A percentile compares a stretch with the other conserved stretches of the same genome.
phyloP scores from a whole-genome alignment of 768 basidiomycete species.

The Leccinellum albellum region DNA sequence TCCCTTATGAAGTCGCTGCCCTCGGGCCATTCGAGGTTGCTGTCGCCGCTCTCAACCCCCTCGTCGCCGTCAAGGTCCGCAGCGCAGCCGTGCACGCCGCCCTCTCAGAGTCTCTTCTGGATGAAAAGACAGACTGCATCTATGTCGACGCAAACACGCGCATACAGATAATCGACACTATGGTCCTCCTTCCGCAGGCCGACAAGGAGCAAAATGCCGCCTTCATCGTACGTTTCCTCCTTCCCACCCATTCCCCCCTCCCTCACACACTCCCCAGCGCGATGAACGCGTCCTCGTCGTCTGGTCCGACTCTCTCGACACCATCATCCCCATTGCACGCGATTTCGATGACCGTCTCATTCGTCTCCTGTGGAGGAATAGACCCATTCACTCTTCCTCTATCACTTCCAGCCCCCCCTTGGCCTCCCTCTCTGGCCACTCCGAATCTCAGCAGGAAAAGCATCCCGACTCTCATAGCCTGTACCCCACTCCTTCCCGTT shows the following conservation, averaged over 20 bases:
- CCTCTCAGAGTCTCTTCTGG: constrained; percentile 35
- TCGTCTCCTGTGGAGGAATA: constrained; percentile 49
- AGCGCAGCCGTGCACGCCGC: constrained; percentile 51
- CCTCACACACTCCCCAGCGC: constrained; percentile 40
- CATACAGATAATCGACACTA: constrained; percentile 80
- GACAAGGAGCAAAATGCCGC: constrained; percentile 43
- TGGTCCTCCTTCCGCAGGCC: constrained; percentile 63
- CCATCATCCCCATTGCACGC: constrained; percentile 52
- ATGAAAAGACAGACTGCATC: constrained; percentile 35
- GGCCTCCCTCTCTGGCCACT: constrained; percentile 38
- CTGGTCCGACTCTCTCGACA: constrained; percentile 79
- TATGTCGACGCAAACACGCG: constrained; percentile 56
- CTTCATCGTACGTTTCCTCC: constrained; percentile 59
- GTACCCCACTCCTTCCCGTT: constrained; percentile 26
- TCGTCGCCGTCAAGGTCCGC: constrained; percentile 52
- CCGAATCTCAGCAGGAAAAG: constrained; percentile 20
- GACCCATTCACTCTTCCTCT: constrained; percentile 23
- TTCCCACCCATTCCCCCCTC: not conserved
- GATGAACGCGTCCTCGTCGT: constrained; percentile 82
- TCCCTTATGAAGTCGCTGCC: constrained; percentile 50
- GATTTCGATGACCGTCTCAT: constrained; percentile 60
- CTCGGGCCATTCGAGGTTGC: constrained; percentile 55
- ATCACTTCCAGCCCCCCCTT: constrained; percentile 27
- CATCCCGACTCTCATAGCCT: constrained; percentile 10
- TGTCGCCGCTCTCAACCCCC: constrained; percentile 48